Evolutionary conservation across 805 yeast genomes (phyloP).

Genomic region (Lachancea meyersii): DNA sequence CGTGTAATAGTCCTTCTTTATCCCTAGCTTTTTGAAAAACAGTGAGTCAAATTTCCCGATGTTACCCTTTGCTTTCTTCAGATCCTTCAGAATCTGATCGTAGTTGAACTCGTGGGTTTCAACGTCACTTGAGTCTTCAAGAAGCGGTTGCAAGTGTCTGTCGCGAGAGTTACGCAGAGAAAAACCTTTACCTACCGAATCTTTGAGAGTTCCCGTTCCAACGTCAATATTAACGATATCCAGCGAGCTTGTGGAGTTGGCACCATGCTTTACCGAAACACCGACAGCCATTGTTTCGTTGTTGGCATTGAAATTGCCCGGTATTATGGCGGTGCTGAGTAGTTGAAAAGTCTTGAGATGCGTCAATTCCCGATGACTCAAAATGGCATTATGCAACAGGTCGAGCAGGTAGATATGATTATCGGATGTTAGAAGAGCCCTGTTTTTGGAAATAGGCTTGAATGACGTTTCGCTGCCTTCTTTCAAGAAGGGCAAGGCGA

Average conservation of each 20-base stretch:
- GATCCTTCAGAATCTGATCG: constrained; percentile 21
- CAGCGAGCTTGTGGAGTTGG: constrained; percentile 25
- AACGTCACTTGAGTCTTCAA: constrained; percentile 14
- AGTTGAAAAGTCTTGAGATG: constrained; percentile 28
- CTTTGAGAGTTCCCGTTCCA: constrained; percentile 62
- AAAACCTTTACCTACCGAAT: constrained; percentile 60
- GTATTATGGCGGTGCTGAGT: constrained; percentile 21
- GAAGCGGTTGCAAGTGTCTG: constrained; percentile 26
- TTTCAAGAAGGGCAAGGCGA: constrained; percentile 24
- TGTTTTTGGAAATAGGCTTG: constrained; percentile 27
- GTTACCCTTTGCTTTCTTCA: constrained; percentile 19
- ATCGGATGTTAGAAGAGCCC: constrained; percentile 26
- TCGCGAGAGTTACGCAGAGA: not conserved
- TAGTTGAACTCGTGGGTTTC: constrained; percentile 19
- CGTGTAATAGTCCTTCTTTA: constrained; percentile 47
- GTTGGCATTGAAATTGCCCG: constrained; percentile 9
- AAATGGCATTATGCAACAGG: constrained; percentile 23
- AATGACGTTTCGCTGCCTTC: constrained; percentile 17
- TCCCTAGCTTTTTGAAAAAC: constrained; percentile 29
- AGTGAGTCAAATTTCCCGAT: constrained; percentile 29
- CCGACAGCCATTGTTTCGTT: constrained; percentile 28
- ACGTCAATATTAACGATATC: constrained; percentile 42
- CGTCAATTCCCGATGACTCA: constrained; percentile 22
- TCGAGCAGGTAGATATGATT: constrained; percentile 28
- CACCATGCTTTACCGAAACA: constrained; percentile 27